phyloP scores from a whole-genome alignment of 139 green algal genomes.

The Coelastrella sp. region DNA sequence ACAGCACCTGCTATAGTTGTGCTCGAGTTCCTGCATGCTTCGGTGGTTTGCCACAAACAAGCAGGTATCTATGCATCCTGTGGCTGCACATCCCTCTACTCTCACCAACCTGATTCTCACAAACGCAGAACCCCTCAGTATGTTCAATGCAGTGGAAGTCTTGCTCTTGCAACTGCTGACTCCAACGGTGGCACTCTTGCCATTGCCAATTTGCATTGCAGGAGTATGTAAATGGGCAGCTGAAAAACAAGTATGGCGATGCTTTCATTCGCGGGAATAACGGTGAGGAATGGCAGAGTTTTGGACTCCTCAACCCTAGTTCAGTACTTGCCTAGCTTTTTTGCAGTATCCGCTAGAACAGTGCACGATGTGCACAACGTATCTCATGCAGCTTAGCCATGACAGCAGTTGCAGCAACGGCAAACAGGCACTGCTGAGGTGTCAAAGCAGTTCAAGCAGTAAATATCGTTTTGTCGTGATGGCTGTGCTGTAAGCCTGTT shows the following conservation, averaged over 20 bases:
- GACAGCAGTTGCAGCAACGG: too few species aligned
- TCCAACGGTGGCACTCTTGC: background rate
- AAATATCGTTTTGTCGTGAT: too few species aligned
- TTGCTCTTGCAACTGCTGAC: too few species aligned
- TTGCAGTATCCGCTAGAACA: background rate
- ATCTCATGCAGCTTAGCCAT: too few species aligned
- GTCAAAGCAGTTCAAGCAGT: too few species aligned
- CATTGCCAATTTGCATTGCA: constrained; percentile 49
- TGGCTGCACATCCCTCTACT: background rate
- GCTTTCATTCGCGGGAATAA: constrained; percentile 99
- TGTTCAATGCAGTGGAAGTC: too few species aligned
- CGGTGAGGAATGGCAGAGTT: constrained; percentile 44
- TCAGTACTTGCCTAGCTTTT: background rate
- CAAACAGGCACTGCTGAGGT: too few species aligned
- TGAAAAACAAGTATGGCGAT: constrained; percentile 99
- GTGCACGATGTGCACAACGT: background rate
- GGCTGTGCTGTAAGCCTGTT: too few species aligned
- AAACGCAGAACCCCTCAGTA: too few species aligned
- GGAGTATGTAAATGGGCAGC: constrained; percentile 99
- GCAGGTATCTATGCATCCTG: too few species aligned
- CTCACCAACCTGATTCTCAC: too few species aligned
- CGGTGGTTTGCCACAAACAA: background rate
- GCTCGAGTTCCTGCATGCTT: background rate
- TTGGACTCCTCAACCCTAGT: background rate
- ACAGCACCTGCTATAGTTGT: background rate